Evolutionary conservation across 495 filamentous ascomycete genomes (phyloP), one percentile per base, ranked within the genome.

Genomic region (Hypoxylon rickii): DNA sequence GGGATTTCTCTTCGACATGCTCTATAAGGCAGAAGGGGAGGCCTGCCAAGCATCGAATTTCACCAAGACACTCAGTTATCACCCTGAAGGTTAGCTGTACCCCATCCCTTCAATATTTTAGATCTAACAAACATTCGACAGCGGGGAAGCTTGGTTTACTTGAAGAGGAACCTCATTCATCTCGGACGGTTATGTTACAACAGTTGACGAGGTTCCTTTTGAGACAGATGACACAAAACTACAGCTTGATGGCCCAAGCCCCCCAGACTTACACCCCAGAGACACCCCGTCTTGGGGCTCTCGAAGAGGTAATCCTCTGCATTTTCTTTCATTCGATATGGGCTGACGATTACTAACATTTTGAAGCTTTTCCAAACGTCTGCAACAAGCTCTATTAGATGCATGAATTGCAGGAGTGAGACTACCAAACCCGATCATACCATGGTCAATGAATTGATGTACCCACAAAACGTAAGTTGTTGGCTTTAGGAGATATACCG

Each of bases 1-100:
- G 67, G 94, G 93, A 13, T 98, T 92, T 68, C 76, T 99, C 15
- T 92, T 97, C 62, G 94, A 99, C 65, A 99, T 99, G 94, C 78
- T 99, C 24, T 89, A 97, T 60, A 97, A 96, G 65, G 93, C 93
- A 5, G 85, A 86, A 61, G 94, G 92, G 1, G 85, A 89, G 48
- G 94, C 92, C 55, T 97, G 95, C 62, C 94, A 97, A 61, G 94
- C 94, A n/a, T 96, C 93, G 0, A 99, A 99, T 66, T 83, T 99
- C 59, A 73, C 97, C 29, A 94, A 90, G 71, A 88, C 92, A 0
- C 86, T 97, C 59, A 88, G 88, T 65, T 86, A 83, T 58, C 84
- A 87, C 44, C 83, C 88, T 1, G 84, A 89, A 69, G 83, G 84
- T 84, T 45, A 39, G 64, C 37, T 2, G 6, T 19, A 13, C 2